Evolutionary conservation across 441 rosid species (phyloP), one percentile per base, ranked within the genome.

Genomic region (Pelargonium cotyledonis): DNA sequence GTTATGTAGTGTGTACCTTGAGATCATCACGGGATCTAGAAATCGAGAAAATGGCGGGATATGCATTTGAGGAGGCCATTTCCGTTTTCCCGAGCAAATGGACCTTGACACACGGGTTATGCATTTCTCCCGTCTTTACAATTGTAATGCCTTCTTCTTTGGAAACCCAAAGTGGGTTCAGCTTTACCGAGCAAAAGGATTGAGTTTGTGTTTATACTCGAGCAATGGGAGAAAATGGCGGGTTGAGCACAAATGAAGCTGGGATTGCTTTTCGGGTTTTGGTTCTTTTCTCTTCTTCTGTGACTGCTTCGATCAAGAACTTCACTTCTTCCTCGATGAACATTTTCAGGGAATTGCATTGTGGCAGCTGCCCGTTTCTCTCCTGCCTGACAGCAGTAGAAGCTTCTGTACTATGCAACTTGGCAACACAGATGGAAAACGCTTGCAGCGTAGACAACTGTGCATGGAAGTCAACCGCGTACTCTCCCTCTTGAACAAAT

Each of bases 161-260:
- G 31, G 31, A 29, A 29, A 29, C 31, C 31, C 31, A 29, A 29
- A 29, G 31, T 29, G 31, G 31, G 31, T 3, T 29, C 31, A 29
- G 31, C 31, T 29, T 29, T 29, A 29, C 31, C 31, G 3, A 29
- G 31, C 31, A 29, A 29, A 29, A 29, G 31, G 31, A 29, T 29
- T 29, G 31, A 29, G 31, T 29, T 29, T 29, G 31, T 1, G 40
- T 67, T 66, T 86, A 95, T 68, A 92, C 97, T 60, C 99, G 79
- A 64, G 96, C 80, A 18, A 92, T 88, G 0, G 98, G 97, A 51
- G 96, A 90, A 82, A 95, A 86, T 0, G 99, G 97, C 31, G 99
- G 98, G 75, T 88, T 83, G 10, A 88, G 80, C 69, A 80, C 75
- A 66, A 85, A 95, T 10, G 96, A 79, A 31, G 82, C 83, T 49